Evolutionary conservation across 345 rosid genomes (phyloP).

Genomic region (Ailanthus altissimus): DNA sequence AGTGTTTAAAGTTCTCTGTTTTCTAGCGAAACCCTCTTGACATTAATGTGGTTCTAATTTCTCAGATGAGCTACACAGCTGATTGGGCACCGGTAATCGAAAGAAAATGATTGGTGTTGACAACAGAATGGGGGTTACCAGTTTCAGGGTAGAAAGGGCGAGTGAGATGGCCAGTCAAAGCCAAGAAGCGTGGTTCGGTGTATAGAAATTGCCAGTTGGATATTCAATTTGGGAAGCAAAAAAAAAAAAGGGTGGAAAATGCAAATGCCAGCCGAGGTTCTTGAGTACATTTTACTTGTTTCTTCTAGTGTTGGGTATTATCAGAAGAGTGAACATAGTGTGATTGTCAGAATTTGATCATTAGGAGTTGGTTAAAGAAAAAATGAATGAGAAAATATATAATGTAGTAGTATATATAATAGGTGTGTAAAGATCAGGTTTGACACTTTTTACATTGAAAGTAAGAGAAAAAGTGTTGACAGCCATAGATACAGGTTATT

Average conservation of each 20-base stretch:
- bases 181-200: background rate
- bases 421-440: conserved; percentile 26
- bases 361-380: background rate
- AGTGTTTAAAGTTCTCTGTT: background rate
- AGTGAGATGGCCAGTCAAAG: background rate
- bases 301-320: background rate
- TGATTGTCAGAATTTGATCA: background rate
- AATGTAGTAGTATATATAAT: conserved; percentile 3
- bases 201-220: conserved; percentile 10
- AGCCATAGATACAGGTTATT: background rate
- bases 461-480: background rate
- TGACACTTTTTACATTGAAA: background rate
- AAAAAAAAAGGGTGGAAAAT: background rate
- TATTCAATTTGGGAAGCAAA: conserved; percentile 2
- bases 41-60: conserved; percentile 18
- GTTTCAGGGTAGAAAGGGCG: background rate
- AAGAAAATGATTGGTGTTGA: background rate
- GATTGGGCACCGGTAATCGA: conserved; percentile 7
- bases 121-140: conserved; percentile 1
- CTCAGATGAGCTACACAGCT: conserved; percentile 22
- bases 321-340: background rate
- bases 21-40: background rate
- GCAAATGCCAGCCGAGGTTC: background rate
- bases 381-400: conserved; percentile 1
- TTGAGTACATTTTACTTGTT: background rate